Percentiles rank a stretch among this genome's conserved stretches.
Evolutionary conservation across 495 filamentous ascomycete genomes (phyloP).

Genomic region (Neurospora pannonica): DNA sequence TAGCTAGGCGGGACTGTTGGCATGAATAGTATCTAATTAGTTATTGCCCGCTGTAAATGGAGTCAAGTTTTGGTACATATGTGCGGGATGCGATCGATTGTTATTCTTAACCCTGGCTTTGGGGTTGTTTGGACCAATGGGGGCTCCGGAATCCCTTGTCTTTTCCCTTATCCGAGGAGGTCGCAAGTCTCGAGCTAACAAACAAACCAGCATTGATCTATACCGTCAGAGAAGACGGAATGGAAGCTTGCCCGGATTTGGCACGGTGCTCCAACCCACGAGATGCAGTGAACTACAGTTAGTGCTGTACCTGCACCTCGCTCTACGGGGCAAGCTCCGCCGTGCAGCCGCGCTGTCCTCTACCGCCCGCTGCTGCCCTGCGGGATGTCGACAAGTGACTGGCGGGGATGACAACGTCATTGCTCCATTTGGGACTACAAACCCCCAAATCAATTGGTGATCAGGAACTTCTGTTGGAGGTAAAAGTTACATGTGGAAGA

Average conservation of each 20-base stretch:
- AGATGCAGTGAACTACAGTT: background rate
- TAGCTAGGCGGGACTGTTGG: no score
- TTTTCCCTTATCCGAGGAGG: no score
- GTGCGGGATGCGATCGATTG: no score
- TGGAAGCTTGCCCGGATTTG: background rate
- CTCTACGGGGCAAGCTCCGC: background rate
- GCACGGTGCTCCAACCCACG: background rate
- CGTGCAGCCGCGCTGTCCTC: background rate
- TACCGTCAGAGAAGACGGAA: background rate
- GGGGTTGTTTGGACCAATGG: no score
- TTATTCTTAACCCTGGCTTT: no score
- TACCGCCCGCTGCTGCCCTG: background rate
- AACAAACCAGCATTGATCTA: no score
- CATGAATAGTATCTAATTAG: no score
- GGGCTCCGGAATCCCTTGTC: no score
- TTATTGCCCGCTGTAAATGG: no score
- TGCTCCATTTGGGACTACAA: background rate
- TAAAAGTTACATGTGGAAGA: background rate
- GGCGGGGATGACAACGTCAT: conserved; percentile 1
- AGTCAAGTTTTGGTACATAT: no score
- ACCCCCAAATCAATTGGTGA: background rate
- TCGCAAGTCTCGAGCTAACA: no score
- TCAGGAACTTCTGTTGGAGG: background rate
- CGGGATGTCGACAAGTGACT: background rate
- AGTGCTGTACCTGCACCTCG: background rate